Conservation (phyloP, 306 rosid genomes). For the Astragalus membranaceus region DNA sequence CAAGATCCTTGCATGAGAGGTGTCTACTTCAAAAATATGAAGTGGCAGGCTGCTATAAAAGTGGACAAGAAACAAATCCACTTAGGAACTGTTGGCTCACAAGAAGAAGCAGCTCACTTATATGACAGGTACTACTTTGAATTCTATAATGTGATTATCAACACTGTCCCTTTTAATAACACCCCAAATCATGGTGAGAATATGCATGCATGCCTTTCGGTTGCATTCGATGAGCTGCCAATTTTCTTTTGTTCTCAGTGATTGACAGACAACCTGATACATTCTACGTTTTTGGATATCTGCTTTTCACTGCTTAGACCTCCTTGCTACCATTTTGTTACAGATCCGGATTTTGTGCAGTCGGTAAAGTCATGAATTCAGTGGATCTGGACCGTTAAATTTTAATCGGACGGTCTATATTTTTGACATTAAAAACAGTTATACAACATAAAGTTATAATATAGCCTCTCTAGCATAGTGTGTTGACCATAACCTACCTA, state of each 20-base stretch:
- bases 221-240: constrained; percentile 8
- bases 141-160: neutral
- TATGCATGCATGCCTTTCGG: neutral
- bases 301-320: neutral
- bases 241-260: neutral
- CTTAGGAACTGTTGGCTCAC: constrained; percentile 87
- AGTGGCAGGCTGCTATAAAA: constrained; percentile 97
- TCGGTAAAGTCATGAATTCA: too few relatives aligned
- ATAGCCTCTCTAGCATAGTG: too few relatives aligned
- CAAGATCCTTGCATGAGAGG: constrained; percentile 90
- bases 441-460: too few relatives aligned
- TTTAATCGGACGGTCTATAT: too few relatives aligned
- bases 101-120: constrained; percentile 89
- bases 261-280: neutral
- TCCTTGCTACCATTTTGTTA: neutral
- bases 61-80: constrained; percentile 98
- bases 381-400: too few relatives aligned
- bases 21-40: constrained; percentile 90
- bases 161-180: neutral
- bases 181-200: neutral
- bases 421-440: too few relatives aligned
- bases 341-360: too few relatives aligned
- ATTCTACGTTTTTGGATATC: too few relatives aligned
- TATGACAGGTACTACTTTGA: constrained; percentile 64
- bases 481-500: too few relatives aligned